Base-by-base conservation (phyloP, 768 basidiomycete species). In the Mycena polygramma region DNA sequence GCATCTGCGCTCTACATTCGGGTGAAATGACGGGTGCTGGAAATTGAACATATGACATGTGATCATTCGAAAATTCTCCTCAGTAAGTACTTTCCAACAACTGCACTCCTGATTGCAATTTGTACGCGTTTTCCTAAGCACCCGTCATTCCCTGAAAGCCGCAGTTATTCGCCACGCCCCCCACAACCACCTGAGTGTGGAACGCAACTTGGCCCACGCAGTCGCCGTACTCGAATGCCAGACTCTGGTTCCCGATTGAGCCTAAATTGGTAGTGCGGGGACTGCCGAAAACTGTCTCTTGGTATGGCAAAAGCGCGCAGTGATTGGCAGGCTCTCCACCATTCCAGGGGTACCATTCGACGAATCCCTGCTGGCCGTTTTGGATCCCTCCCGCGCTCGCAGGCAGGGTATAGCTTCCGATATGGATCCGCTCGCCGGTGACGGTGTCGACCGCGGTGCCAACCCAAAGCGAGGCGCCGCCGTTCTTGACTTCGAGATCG, bases 331-430 rank as follows among this genome's bases (percentile, higher is more conserved):
- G 71, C 1, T 51, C 67, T 13, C 22, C n/a, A n/a, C n/a, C 26
- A 20, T 72, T 72, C 71, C 71, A 72, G 9, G 67, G 71, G 30
- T 64, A 69, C 71, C 71, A 72, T 62, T 72, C 71, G 19, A 72
- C 71, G 58, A 72, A 72, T 3, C 71, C 68, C 26, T 22, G n/a
- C 39, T 72, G 67, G 26, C n/a, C n/a, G 17, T 45, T 45, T 14
- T 22, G 10, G 24, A 72, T 72, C 2, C 66, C 70, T 15, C 54
- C 53, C 6, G 55, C 22, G 20, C 45, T 48, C 3, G 41, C 35
- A 19, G 70, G 66, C 5, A 63, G 53, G 0, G 43, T 68, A 19
- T 14, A 71, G 54, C 66, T 68, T 35, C 70, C 70, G 54, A 71
- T 71, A 20, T 67, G 69, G 24, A 46, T 45, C 7, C 58, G 35